A percentile compares a stretch with the other conserved stretches of the same genome.
Evolutionary conservation across 75 land plant species (phyloP).

Genomic region (Pinus tabuliformis): DNA sequence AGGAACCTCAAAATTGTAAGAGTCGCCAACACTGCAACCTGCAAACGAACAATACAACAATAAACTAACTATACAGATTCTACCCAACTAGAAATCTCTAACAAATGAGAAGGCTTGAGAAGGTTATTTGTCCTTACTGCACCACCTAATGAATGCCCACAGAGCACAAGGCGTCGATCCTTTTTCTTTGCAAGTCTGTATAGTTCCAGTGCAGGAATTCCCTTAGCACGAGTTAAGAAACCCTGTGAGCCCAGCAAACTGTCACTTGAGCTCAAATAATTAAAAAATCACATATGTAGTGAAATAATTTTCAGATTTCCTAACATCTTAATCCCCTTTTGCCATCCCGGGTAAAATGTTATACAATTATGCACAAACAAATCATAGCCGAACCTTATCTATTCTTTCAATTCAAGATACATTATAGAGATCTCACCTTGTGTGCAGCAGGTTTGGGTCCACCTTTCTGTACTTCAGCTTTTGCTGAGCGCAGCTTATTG

Average conservation of each 20-base stretch:
- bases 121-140: conserved; percentile 52
- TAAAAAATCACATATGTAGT: not conserved
- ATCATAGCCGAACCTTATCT: not conserved
- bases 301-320: not conserved
- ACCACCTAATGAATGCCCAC: conserved; percentile 99
- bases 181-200: conserved; percentile 90
- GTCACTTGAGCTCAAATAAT: not conserved
- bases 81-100: not conserved
- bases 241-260: conserved; percentile 39
- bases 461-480: conserved; percentile 23
- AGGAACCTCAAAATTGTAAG: conserved; percentile 83
- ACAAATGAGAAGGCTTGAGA: not conserved
- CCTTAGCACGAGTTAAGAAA: conserved; percentile 92
- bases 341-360: not conserved
- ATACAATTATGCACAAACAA: not conserved
- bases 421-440: conserved; percentile 34
- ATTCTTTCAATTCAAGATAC: not conserved
- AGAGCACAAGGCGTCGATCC: conserved; percentile 79
- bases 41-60: conserved; percentile 5
- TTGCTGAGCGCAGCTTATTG: conserved; percentile 21
- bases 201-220: conserved; percentile 89
- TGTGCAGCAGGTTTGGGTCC: conserved; percentile 91
- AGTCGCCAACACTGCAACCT: conserved; percentile 93
- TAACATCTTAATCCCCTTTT: not conserved
- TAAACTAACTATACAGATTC: not conserved